Conservation (phyloP, 2,329 filamentous ascomycete genomes). For the Diaporthe destruens region DNA sequence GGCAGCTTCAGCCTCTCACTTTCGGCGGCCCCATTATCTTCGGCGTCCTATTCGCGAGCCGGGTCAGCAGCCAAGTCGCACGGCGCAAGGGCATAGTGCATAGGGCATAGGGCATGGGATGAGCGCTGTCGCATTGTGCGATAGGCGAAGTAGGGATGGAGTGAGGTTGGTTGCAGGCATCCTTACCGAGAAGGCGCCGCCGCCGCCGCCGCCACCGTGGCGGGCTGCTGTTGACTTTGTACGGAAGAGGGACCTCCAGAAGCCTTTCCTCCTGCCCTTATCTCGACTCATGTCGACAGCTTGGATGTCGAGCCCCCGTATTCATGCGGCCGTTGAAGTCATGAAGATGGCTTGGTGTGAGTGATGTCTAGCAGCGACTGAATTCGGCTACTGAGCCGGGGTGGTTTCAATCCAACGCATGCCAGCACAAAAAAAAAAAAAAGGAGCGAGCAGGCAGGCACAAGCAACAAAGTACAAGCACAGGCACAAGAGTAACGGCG, state of each 20-base stretch:
- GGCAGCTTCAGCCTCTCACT: slow-evolving; percentile 12
- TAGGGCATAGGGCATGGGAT: background rate
- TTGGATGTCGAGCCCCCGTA: slow-evolving; percentile 31
- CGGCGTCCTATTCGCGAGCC: slow-evolving; percentile 1
- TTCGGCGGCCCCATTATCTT: slow-evolving; percentile 8
- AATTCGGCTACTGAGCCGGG: slow-evolving; percentile 21
- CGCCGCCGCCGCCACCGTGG: background rate
- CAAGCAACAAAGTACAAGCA: background rate
- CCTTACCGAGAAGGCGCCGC: slow-evolving; percentile 23
- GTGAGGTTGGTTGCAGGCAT: background rate
- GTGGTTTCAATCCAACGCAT: slow-evolving; percentile 12
- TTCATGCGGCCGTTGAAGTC: slow-evolving; percentile 18
- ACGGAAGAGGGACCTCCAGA: slow-evolving; percentile 40
- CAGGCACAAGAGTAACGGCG: background rate
- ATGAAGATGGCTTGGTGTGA: slow-evolving; percentile 14
- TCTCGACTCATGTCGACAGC: slow-evolving; percentile 41
- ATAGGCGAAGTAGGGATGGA: background rate
- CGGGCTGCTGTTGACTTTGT: slow-evolving; percentile 29
- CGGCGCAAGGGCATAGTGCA: background rate
- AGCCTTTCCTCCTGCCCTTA: slow-evolving; percentile 39
- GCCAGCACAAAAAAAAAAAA: background rate
- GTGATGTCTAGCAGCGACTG: slow-evolving; percentile 21
- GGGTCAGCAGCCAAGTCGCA: slow-evolving; percentile 22
- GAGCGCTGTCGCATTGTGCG: background rate
- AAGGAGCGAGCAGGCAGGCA: slow-evolving; percentile 2